phyloP scores from a whole-genome alignment of 768 basidiomycete genomes.

The Exsudoporus frostii region DNA sequence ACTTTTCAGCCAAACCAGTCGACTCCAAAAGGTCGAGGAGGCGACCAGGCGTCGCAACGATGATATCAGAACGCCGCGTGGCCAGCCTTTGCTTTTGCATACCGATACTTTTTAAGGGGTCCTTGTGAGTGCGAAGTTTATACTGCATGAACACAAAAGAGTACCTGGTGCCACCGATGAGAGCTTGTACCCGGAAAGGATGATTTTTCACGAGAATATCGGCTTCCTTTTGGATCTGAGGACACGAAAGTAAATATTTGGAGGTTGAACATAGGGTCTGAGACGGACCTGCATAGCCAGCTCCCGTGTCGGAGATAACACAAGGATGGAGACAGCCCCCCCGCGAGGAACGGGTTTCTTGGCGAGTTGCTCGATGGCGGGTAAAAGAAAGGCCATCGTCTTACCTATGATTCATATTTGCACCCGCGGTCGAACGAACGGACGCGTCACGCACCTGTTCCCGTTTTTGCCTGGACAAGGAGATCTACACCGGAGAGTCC shows the following conservation, averaged over 20 bases:
- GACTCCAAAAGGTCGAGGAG: conserved; percentile 66
- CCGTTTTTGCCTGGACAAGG: conserved; percentile 54
- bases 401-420: conserved; percentile 40
- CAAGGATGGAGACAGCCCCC: conserved; percentile 51
- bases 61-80: conserved; percentile 42
- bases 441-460: conserved; percentile 46
- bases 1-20: conserved; percentile 32
- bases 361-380: conserved; percentile 65
- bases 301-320: conserved; percentile 73
- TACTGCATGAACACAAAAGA: background rate
- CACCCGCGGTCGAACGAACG: background rate
- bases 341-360: conserved; percentile 34
- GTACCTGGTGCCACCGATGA: conserved; percentile 57
- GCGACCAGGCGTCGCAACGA: conserved; percentile 77
- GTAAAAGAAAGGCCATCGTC: conserved; percentile 74
- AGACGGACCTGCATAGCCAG: conserved; percentile 65
- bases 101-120: conserved; percentile 17
- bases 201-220: conserved; percentile 41
- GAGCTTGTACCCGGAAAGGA: conserved; percentile 42
- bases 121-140: background rate
- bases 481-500: conserved; percentile 44
- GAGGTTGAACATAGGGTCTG: background rate
- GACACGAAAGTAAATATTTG: conserved; percentile 18
- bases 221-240: conserved; percentile 63
- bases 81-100: conserved; percentile 28